Base-by-base conservation (phyloP, 768 basidiomycete genomes). In the Lactarius hengduanensis region DNA sequence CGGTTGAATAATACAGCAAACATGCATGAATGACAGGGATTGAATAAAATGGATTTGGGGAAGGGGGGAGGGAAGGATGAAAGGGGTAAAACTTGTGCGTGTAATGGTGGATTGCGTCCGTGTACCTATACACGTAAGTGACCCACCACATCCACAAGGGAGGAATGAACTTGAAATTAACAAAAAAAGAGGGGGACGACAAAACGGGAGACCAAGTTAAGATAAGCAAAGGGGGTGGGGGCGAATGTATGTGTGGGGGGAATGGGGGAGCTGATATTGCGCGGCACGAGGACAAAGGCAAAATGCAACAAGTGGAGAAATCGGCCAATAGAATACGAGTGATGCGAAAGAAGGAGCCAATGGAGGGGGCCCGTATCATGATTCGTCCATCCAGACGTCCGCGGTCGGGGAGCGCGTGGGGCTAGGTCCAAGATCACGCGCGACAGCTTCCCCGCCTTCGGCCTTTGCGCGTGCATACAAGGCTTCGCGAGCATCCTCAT, bases 401-500 rank as follows among this genome's bases (percentile, higher is more conserved):
- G 11, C 18, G 28, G 15, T 45, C 56, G 43, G 61, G 45, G 43
- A 9, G 40, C 22, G 28, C 5, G 32, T 40, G 20, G 55, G 45
- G 40, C 50, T 61, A 11, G 57, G 45, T 38, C 67, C 65, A 36
- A 73, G 70, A 15, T 69, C 77, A 38, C 79, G 70, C 58, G 75
- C 75, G 40, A 81, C 63, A 41, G 74, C 73, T 41, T 77, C 79
- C 18, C 79, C 82, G 7, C 79, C 82, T 72, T 84, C 83, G 28
- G 71, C 69, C 75, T 84, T 78, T 15, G 86, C 86, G 28, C 82
- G 73, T 58, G 73, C 64, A 63, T 86, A 87, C 68, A 87, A 74
- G 70, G 77, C 79, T 74, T 87, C 86, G 40, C 83, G 77, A 66
- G 78, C 75, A 50, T 69, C 72, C 72, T 77, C 77, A 69, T 86